A percentile compares a stretch with the other conserved stretches of the same genome.
phyloP scores from a whole-genome alignment of 768 basidiomycete species.

The Psilocybe tampanensis region DNA sequence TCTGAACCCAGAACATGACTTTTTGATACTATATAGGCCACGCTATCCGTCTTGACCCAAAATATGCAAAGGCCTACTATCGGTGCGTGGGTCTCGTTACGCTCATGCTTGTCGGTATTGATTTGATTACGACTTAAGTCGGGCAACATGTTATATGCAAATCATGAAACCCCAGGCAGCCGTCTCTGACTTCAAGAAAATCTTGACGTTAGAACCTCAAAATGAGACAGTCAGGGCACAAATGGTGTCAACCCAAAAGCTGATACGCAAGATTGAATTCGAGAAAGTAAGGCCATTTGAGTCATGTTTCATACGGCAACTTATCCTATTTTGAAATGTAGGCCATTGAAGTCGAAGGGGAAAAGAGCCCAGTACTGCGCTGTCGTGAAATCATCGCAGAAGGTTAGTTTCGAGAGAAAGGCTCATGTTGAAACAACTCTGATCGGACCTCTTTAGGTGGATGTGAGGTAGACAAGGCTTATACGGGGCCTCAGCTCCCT shows the following conservation, averaged over 20 bases:
- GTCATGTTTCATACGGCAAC: too few relatives aligned
- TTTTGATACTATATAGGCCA: slow-evolving; percentile 48
- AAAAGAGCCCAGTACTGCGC: slow-evolving; percentile 74
- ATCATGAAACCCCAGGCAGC: slow-evolving; percentile 87
- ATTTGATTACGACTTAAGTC: slow-evolving; percentile 43
- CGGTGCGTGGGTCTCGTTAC: slow-evolving; percentile 51
- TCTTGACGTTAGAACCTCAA: slow-evolving; percentile 80
- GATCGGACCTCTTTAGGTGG: slow-evolving; percentile 49
- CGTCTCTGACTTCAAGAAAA: slow-evolving; percentile 85
- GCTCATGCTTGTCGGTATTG: slow-evolving; percentile 6
- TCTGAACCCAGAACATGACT: not conserved
- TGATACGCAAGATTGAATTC: slow-evolving; percentile 87
- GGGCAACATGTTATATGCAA: slow-evolving; percentile 90
- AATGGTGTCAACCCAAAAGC: slow-evolving; percentile 86
- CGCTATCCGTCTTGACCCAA: slow-evolving; percentile 86
- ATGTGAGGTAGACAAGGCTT: slow-evolving; percentile 75
- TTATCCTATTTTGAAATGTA: too few relatives aligned
- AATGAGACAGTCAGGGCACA: slow-evolving; percentile 83
- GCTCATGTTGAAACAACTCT: not conserved
- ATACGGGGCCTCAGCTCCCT: slow-evolving; percentile 73
- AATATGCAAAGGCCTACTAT: slow-evolving; percentile 90
- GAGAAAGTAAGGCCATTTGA: slow-evolving; percentile 72
- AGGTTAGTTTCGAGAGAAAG: slow-evolving; percentile 46
- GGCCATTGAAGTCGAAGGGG: slow-evolving; percentile 94
- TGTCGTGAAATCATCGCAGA: slow-evolving; percentile 80